phyloP scores from a whole-genome alignment of 2,329 filamentous ascomycete genomes.

The Ceratocystis ficicola region DNA sequence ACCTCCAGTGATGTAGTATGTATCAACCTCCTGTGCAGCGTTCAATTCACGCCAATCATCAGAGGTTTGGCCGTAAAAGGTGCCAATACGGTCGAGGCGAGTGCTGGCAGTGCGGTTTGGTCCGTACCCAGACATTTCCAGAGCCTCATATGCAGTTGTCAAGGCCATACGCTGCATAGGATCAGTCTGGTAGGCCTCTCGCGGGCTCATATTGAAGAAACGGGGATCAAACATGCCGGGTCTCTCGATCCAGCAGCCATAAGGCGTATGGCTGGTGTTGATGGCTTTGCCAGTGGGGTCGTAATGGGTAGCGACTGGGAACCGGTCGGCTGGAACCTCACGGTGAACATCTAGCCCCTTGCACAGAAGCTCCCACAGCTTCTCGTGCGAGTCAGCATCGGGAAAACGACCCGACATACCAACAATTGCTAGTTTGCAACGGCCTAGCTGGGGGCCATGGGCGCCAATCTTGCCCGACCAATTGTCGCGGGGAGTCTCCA shows the following conservation, averaged over 20 bases:
- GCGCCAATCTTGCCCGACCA: conserved; percentile 34
- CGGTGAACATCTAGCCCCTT: conserved; percentile 55
- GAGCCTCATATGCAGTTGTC: conserved; percentile 64
- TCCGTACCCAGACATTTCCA: conserved; percentile 64
- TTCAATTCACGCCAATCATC: conserved; percentile 74
- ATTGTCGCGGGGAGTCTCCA: conserved; percentile 30
- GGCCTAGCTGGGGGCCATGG: conserved; percentile 34
- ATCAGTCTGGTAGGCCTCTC: conserved; percentile 63
- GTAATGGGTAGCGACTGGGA: conserved; percentile 53
- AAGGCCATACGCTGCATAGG: conserved; percentile 64
- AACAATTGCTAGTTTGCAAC: conserved; percentile 70
- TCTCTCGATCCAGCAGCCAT: conserved; percentile 57
- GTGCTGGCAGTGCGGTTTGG: conserved; percentile 56
- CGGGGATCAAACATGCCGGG: conserved; percentile 62
- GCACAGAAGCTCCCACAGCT: conserved; percentile 53
- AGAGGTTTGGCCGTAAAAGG: conserved; percentile 64
- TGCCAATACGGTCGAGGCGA: conserved; percentile 47
- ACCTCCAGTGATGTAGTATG: conserved; percentile 42
- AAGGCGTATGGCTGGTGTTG: conserved; percentile 58
- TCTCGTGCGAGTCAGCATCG: conserved; percentile 32
- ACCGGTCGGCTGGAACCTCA: conserved; percentile 52
- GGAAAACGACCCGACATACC: conserved; percentile 43
- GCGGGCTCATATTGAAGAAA: conserved; percentile 76
- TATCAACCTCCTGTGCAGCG: conserved; percentile 52
- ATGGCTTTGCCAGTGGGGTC: conserved; percentile 55